Evolutionary conservation across 2,329 filamentous ascomycete species (phyloP), one percentile per base, ranked within the genome.

Genomic region (Boeremia lycopersici): DNA sequence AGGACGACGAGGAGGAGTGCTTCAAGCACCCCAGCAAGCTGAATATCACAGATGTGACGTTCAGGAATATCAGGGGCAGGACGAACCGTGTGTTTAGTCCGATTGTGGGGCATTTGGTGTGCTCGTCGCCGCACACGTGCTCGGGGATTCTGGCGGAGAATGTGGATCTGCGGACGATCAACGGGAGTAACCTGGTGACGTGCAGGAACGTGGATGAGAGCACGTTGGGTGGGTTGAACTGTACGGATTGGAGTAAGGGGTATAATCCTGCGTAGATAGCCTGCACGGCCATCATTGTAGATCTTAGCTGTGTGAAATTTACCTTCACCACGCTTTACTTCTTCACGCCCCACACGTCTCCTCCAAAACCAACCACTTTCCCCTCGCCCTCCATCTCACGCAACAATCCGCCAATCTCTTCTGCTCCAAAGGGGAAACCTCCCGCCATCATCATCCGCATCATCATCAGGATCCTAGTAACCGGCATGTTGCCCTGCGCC

Each of bases 371-470:
- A 5, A 71, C 60, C 7, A 74, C 65, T 57, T 68, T 72, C 23
- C 63, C 72, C 30, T 62, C 59, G 15, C 43, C 62, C 45, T 74
- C 87, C 84, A 96, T 93, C 56, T 89, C 86, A 8, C 79, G 84
- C 53, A 98, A 76, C 71, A 97, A 89, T 73, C 89, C 89, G 66
- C 87, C 85, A 58, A 98, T 77, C 76, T 98, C 93, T 71, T 96
- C 93, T 68, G 90, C 90, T 58, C 89, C 91, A 83, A 91, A 96
- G 0, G 90, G 86, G 71, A 96, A 97, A 2, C 92, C 93, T 11
- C 91, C 91, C 0, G 90, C 85, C 47, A 97, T 86, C 54, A 93
- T 84, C 83, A 98, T 93, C 76, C 91, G 91, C 82, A 99, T 83
- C 91, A 98, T 97, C 88, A 93, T 96, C 8, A 87, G 83, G 61